Base-by-base conservation (phyloP, 176 grass and related monocot genomes). In the Carex kokanica region DNA sequence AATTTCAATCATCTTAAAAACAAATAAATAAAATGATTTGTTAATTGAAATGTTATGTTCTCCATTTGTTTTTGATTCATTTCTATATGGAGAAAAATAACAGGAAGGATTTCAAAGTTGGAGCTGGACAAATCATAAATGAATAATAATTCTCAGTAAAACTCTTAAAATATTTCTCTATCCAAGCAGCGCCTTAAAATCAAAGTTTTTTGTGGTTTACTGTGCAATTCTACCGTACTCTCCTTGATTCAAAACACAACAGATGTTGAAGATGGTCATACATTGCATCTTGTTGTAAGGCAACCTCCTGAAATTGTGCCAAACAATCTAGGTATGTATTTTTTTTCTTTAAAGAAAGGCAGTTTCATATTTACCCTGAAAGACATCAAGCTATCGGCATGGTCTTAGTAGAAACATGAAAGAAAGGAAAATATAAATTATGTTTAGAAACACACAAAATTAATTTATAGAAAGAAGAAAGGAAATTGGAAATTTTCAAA, bases 231-330 rank as follows among this genome's bases (percentile, higher is more conserved):
- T 54, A 29, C 5, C 52, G 18, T 66, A 82, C 20, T 51, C 15
- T 53, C 80, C 80, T 82, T 82, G 59, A 82, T 64, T 17, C 12
- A 82, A 67, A 65, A 67, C 62, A 45, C 13, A 84, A 80, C 88
- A 99, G 96, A 95, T 83, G 93, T 99, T n/a, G 96, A 99, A 95
- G 93, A 99, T 95, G 96, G 96, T 52, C 96, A 99, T 81, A 99
- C 96, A 24, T 89, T 99, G 83, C 96, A 99, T 92, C 93, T 99
- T 84, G 96, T 99, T 88, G 91, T 95, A 83, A 93, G 91, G 85
- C 93, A 95, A 81, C 89, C 96, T 85, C 64, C 89, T 84, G 84
- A 81, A 81, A 88, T 86, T 80, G 84, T 88, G 70, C 60, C 83
- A 74, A 90, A 82, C 80, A 60, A 81, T 75, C 89, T 89, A 88